Evolutionary conservation across 2,329 filamentous ascomycete genomes (phyloP), one percentile per base, ranked within the genome.

Genomic region (Didymella glomerata): DNA sequence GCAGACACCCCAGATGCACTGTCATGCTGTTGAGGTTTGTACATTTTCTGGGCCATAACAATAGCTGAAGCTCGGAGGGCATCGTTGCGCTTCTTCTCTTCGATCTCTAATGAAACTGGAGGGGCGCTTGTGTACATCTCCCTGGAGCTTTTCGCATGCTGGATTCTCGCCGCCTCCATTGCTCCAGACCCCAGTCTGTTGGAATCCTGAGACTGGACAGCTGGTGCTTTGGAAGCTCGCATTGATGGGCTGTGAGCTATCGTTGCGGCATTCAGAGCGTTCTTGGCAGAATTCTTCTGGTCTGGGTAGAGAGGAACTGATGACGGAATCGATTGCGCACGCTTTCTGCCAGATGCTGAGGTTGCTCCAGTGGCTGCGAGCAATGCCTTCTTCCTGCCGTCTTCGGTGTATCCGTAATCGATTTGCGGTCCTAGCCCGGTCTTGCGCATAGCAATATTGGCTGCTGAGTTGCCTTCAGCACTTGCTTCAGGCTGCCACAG

Each of bases 21-120:
- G 7, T 87, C 84, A 60, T 83, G 84, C 61, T 84, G 85, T 62
- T 92, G 88, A 32, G 86, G 81, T 11, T 82, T 85, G 72, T 93
- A 97, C 88, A 97, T 94, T 67, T 90, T 87, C 77, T 89, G 90
- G 7, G 93, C 93, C 92, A 97, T 96, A 11, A 90, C 91, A 3
- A 97, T 82, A 2, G 93, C 92, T 20, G 92, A 94, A 28, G 92
- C 91, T 63, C 89, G 90, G 2, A 96, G 81, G 4, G 88, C 87
- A 65, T 92, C 90, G 44, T 88, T 85, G 57, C 85, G 86, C 61
- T 85, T 88, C 74, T 88, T 85, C 69, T 97, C 92, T 40, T 95
- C 89, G 0, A 87, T 79, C 70, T 96, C 91, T 2, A 85, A 80
- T 25, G 86, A 83, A 3, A 96, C 86, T 0, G 88, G 89, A 4